Evolutionary conservation across 345 rosid genomes (phyloP).

Genomic region (Salix brachista): DNA sequence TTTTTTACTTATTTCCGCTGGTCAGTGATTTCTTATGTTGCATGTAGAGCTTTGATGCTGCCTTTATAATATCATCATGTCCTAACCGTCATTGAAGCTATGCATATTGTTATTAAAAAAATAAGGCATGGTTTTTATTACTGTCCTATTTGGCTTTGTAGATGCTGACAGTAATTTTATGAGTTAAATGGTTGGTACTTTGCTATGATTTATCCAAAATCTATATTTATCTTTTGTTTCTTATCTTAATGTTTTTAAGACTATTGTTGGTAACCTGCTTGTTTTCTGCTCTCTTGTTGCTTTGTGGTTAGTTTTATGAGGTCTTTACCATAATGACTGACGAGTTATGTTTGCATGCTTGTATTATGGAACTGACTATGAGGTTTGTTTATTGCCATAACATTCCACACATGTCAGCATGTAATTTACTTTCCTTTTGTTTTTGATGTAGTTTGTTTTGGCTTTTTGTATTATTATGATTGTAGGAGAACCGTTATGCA

Average conservation of each 20-base stretch:
- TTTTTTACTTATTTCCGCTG: background rate
- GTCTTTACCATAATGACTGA: background rate
- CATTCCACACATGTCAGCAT: background rate
- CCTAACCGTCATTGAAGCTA: background rate
- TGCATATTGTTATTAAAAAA: background rate
- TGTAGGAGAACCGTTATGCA: slow-evolving; percentile 91
- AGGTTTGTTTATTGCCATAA: background rate
- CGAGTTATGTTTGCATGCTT: background rate
- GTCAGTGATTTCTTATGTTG: background rate
- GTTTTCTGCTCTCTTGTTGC: too few species aligned
- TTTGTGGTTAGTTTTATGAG: too few species aligned
- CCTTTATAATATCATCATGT: background rate
- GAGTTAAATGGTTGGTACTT: background rate
- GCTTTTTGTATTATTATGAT: background rate
- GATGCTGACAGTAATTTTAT: background rate
- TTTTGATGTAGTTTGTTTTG: background rate
- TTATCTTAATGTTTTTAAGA: too few species aligned
- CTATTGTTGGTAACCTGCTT: too few species aligned
- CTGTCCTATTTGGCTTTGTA: background rate
- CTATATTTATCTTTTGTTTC: too few species aligned
- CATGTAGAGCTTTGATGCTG: background rate
- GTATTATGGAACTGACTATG: too few species aligned
- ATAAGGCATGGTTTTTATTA: background rate
- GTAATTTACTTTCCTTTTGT: background rate
- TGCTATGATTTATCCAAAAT: too few species aligned